Percentiles rank a stretch among this genome's conserved stretches.
Evolutionary conservation across 495 filamentous ascomycete genomes (phyloP).

Genomic region (Aspergillus coremiiformis): DNA sequence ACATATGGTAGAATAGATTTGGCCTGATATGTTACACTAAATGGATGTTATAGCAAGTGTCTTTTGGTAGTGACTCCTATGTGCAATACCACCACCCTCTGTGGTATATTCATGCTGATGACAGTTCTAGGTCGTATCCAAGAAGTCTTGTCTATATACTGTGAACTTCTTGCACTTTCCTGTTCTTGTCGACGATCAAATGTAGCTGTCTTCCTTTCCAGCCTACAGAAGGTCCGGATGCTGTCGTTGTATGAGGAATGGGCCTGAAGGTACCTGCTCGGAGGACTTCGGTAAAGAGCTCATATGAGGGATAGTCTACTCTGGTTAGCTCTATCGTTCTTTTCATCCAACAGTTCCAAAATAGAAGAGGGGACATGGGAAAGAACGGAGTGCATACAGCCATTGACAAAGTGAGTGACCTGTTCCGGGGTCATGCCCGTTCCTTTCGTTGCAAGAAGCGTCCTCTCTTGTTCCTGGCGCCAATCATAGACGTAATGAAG

Average conservation of each 20-base stretch:
- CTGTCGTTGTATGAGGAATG: constrained; percentile 6
- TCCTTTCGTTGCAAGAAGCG: constrained; percentile 55
- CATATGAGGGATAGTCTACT: constrained; percentile 57
- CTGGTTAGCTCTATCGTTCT: background rate
- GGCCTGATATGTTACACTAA: background rate
- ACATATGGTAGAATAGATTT: background rate
- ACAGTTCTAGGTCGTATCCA: no score
- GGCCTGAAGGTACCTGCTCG: constrained; percentile 54
- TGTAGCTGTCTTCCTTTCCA: constrained; percentile 56
- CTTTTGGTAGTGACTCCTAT: no score
- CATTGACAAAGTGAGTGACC: constrained; percentile 58
- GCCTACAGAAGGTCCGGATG: constrained; percentile 18
- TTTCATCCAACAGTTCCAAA: background rate
- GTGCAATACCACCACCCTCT: no score
- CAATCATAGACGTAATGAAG: constrained; percentile 76
- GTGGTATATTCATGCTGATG: no score
- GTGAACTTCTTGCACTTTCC: constrained; percentile 52
- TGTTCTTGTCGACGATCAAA: constrained; percentile 60
- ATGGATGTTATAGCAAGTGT: no score
- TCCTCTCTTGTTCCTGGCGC: constrained; percentile 74
- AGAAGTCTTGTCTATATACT: constrained; percentile 35
- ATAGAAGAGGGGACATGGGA: background rate
- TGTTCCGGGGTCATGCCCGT: constrained; percentile 72
- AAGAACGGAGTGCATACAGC: constrained; percentile 43
- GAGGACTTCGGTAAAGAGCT: constrained; percentile 65